Base-by-base conservation (phyloP, 2,329 filamentous ascomycete genomes). In the Rhynchosporium agropyri region DNA sequence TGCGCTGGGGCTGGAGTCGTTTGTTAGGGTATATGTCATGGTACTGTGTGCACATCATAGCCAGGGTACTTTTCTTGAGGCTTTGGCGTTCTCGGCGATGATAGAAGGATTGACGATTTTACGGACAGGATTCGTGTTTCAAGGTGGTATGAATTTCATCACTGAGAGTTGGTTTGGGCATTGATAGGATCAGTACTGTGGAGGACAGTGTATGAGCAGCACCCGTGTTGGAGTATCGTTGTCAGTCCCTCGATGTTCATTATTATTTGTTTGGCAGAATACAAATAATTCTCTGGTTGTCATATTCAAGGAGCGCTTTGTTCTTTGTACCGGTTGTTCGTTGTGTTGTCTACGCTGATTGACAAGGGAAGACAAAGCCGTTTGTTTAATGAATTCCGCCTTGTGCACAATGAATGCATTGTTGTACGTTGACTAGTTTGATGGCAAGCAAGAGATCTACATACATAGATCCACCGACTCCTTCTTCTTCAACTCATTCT, bases 11-110 rank as follows among this genome's bases (percentile, higher is more conserved):
- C 20, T 36, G 33, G 33, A 5, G 33, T 36, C 33, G 12, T 36
- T 20, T 54, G 36, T 54, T 13, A 38, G 36, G 26, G 10, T 40
- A 40, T 38, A 9, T 54, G 51, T 54, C 51, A 42, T 3, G 38
- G n/a, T 38, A 20, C n/a, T 33, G 15, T 51, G 12, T 20, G 51
- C 3, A 29, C 51, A 42, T 33, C 51, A 54, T 36, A 20, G 20
- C 20, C 38, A 33, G 51, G 51, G 20, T 20, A 20, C 20, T 53
- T 20, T 54, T 29, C 10, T 54, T 54, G 38, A 40, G 20, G 20
- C 20, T 20, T 54, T 20, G 51, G 51, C 51, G 51, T 54, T 54
- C 28, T 54, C 51, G 51, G 33, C 40, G 51, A 33, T 33, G 51
- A 29, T 40, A 42, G 33, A 20, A 36, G 20, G n/a, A 40, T n/a